Evolutionary conservation across 2,329 filamentous ascomycete genomes (phyloP).

Genomic region (Fusarium subtropicale): DNA sequence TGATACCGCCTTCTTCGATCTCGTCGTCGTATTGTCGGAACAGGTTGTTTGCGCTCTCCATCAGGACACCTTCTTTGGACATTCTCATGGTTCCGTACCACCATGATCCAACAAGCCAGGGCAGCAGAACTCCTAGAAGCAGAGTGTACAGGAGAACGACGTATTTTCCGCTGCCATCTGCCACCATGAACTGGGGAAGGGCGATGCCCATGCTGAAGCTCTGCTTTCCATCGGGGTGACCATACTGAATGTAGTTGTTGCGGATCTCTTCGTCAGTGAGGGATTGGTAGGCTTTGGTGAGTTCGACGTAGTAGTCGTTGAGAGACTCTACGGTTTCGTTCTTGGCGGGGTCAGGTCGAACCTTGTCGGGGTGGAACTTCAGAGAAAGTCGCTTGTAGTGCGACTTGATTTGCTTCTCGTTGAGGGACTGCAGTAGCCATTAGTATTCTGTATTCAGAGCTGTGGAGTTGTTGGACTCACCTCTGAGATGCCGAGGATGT

Average conservation of each 20-base stretch:
- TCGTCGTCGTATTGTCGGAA: constrained; percentile 93
- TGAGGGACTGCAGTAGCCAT: constrained; percentile 69
- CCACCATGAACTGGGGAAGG: constrained; percentile 90
- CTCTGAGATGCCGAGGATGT: constrained; percentile 88
- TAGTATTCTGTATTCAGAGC: constrained; percentile 8
- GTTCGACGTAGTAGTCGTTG: constrained; percentile 90
- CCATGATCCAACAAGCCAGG: constrained; percentile 95
- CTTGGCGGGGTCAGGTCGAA: constrained; percentile 81
- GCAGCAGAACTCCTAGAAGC: constrained; percentile 88
- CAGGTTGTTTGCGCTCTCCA: constrained; percentile 93
- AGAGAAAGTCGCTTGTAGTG: constrained; percentile 89
- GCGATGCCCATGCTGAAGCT: constrained; percentile 98
- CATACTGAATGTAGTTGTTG: constrained; percentile 96
- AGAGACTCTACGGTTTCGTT: constrained; percentile 89
- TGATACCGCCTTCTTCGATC: constrained; percentile 81
- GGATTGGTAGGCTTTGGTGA: constrained; percentile 98
- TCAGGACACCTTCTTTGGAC: constrained; percentile 92
- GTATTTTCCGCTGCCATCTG: constrained; percentile 95
- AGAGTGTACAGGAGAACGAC: constrained; percentile 90
- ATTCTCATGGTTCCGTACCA: constrained; percentile 97
- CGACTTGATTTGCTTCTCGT: constrained; percentile 91
- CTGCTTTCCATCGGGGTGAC: constrained; percentile 97
- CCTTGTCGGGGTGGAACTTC: constrained; percentile 93
- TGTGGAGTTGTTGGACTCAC: constrained; percentile 58
- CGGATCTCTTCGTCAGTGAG: constrained; percentile 97